Evolutionary conservation across 495 filamentous ascomycete genomes (phyloP).

Genomic region (Daldinia grandis): DNA sequence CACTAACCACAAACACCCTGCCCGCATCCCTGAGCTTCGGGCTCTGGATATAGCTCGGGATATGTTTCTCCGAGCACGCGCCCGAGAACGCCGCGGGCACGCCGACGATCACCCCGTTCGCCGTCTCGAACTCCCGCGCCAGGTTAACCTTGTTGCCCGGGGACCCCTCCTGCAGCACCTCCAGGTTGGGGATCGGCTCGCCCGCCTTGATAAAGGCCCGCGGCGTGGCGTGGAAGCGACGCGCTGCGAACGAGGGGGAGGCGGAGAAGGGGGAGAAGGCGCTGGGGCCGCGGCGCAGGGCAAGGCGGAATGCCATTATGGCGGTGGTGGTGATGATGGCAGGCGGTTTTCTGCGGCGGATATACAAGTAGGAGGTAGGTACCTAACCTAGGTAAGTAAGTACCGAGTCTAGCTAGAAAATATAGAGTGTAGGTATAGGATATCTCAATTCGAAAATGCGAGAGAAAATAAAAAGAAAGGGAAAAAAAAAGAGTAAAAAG

Average conservation of each 20-base stretch:
- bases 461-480: background rate
- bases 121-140: slow-evolving; percentile 70
- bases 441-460: background rate
- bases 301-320: slow-evolving; percentile 42
- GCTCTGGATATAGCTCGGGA: slow-evolving; percentile 83
- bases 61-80: slow-evolving; percentile 78
- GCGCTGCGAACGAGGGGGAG: slow-evolving; percentile 9
- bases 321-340: background rate
- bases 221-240: slow-evolving; percentile 63
- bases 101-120: slow-evolving; percentile 81
- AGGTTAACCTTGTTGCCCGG: slow-evolving; percentile 88
- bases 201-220: slow-evolving; percentile 63
- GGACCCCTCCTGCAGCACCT: slow-evolving; percentile 67
- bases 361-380: too few species aligned
- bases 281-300: slow-evolving; percentile 33
- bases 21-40: slow-evolving; percentile 77
- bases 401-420: too few species aligned
- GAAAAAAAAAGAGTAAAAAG: background rate
- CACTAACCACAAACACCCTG: slow-evolving; percentile 82
- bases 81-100: slow-evolving; percentile 90
- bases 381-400: background rate
- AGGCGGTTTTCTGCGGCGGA: too few species aligned
- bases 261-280: slow-evolving; percentile 9
- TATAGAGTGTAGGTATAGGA: background rate
- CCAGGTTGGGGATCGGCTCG: slow-evolving; percentile 68